phyloP scores from a whole-genome alignment of 345 rosid species.

The Draba incana region DNA sequence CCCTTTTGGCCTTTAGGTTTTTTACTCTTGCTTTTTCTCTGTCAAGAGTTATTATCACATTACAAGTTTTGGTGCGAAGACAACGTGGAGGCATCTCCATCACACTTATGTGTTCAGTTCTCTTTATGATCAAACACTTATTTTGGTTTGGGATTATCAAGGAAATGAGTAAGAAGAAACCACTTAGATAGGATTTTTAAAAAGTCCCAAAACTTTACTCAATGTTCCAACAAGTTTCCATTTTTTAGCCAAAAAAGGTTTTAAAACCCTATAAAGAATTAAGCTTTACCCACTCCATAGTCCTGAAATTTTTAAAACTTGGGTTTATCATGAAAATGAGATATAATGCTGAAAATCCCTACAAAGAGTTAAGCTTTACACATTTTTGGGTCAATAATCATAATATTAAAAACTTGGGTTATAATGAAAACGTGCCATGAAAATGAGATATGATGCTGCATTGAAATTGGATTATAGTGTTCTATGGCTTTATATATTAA shows the following conservation, averaged over 20 bases:
- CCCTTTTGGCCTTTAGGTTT: constrained; percentile 3
- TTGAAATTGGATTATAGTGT: constrained; percentile 5
- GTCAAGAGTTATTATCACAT: constrained; percentile 34
- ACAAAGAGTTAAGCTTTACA: not conserved
- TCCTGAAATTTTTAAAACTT: constrained; percentile 1
- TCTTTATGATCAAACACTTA: constrained; percentile 4
- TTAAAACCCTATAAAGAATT: not conserved
- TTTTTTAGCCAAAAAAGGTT: not conserved
- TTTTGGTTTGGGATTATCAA: not conserved
- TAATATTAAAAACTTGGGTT: not conserved
- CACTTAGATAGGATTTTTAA: not conserved
- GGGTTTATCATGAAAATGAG: constrained; percentile 28
- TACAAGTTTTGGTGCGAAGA: constrained; percentile 10
- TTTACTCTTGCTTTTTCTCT: constrained; percentile 30
- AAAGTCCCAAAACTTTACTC: not conserved
- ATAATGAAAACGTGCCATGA: constrained; percentile 13
- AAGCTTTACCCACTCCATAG: not conserved
- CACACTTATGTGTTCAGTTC: constrained; percentile 8
- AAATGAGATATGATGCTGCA: constrained; percentile 33
- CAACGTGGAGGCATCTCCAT: constrained; percentile 31
- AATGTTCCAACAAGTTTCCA: not conserved
- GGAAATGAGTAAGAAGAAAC: not conserved
- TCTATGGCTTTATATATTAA: constrained; percentile 33
- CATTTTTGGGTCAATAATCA: constrained; percentile 3
- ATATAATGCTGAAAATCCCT: not conserved